These are phyloP conservation scores for Metarhizium robertsii DNA, from an alignment of 2,329 filamentous ascomycete species.

Conservation along the genomic window DNA sequence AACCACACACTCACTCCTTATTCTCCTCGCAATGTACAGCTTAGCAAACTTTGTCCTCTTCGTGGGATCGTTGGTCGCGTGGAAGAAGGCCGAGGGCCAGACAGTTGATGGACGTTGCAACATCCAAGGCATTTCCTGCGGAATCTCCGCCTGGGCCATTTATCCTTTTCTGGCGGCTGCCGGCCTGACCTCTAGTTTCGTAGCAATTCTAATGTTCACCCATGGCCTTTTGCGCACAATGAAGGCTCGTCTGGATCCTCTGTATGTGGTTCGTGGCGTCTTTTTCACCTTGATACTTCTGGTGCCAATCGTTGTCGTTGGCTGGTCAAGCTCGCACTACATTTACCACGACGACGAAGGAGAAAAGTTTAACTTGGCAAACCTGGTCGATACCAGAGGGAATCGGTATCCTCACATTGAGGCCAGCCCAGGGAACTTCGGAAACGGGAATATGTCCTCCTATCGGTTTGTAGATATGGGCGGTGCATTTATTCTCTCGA, in stretches of 20 bases:
- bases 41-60: slow-evolving; percentile 13
- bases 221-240: slow-evolving; percentile 5
- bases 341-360: background rate
- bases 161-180: slow-evolving; percentile 12
- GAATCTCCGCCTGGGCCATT: slow-evolving; percentile 6
- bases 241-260: slow-evolving; percentile 3
- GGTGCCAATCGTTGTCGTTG: slow-evolving; percentile 8
- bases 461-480: no score
- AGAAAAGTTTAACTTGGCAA: background rate
- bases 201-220: slow-evolving; percentile 8
- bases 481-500: background rate
- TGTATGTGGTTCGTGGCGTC: slow-evolving; percentile 17
- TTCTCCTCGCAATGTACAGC: slow-evolving; percentile 12
- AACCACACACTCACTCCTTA: slow-evolving; percentile 7
- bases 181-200: slow-evolving; percentile 9
- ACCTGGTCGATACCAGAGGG: no score
- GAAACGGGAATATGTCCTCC: no score
- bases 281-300: slow-evolving; percentile 14
- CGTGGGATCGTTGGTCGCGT: slow-evolving; percentile 9
- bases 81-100: background rate
- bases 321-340: slow-evolving; percentile 6
- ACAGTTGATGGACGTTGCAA: background rate
- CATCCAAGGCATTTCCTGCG: background rate
- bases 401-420: no score
- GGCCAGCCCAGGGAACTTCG: no score